These are phyloP conservation scores for Graphiopsis chlorocephala DNA, from an alignment of 2,329 filamentous ascomycete genomes.

Conservation along the genomic window DNA sequence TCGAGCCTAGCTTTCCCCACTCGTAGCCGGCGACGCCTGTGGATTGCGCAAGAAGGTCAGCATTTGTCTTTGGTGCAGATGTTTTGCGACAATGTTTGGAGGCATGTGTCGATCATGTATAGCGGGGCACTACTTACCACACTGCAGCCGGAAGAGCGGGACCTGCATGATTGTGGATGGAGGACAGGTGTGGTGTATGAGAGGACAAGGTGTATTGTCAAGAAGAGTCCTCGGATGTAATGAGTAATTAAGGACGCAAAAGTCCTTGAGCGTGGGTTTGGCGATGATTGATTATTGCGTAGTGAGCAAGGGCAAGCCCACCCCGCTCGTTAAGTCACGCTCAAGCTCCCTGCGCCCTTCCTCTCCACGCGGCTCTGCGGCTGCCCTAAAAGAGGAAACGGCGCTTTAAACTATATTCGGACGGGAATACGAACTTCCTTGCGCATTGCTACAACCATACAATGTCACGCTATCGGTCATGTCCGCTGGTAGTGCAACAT, in stretches of 20 bases:
- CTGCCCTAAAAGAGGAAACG: background rate
- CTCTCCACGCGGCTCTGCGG: slow-evolving; percentile 3
- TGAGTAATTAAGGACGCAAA: background rate
- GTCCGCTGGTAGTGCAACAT: background rate
- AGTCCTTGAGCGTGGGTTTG: too few relatives aligned
- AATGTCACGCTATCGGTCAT: background rate
- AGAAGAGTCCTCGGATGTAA: background rate
- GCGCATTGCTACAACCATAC: background rate
- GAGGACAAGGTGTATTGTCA: background rate
- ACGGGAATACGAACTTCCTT: background rate
- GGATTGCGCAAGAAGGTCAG: slow-evolving; percentile 18
- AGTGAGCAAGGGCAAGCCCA: background rate
- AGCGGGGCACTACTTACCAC: slow-evolving; percentile 49
- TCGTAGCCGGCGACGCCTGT: slow-evolving; percentile 97
- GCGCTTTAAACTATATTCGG: background rate
- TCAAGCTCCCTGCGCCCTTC: background rate
- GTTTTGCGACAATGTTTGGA: background rate
- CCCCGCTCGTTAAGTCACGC: background rate
- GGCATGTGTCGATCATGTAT: background rate
- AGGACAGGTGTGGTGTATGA: background rate
- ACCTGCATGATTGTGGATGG: slow-evolving; percentile 59
- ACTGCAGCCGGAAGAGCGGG: slow-evolving; percentile 80
- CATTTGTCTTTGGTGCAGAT: slow-evolving; percentile 21
- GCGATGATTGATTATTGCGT: background rate
- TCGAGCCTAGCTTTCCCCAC: slow-evolving; percentile 90